Evolutionary conservation across 164 flowering plant genomes (phyloP).

Genomic region (Echeveria elegans): DNA sequence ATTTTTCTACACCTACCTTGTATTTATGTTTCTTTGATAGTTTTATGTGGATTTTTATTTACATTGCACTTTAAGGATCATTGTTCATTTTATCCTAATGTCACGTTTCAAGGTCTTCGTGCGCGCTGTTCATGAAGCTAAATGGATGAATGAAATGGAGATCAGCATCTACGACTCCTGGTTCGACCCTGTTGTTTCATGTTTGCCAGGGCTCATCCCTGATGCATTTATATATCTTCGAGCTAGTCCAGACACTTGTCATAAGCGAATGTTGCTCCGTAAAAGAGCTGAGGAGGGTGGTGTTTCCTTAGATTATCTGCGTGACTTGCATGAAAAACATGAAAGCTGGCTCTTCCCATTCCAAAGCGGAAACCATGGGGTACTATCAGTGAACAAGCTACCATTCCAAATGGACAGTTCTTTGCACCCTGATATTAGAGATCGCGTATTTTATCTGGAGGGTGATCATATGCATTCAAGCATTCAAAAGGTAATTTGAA

Average conservation of each 20-base stretch:
- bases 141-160: slow-evolving; percentile 99
- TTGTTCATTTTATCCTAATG: background rate
- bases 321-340: slow-evolving; percentile 85
- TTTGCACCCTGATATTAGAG: slow-evolving; percentile 75
- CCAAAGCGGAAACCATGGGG: slow-evolving; percentile 67
- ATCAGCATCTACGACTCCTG: slow-evolving; percentile 96
- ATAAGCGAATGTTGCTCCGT: slow-evolving; percentile 70
- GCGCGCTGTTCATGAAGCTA: slow-evolving; percentile 96
- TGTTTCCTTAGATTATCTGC: slow-evolving; percentile 70
- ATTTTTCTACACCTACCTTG: no score
- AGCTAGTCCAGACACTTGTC: slow-evolving; percentile 97
- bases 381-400: slow-evolving; percentile 57
- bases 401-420: slow-evolving; percentile 43
- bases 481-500: slow-evolving; percentile 62
- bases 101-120: slow-evolving; percentile 59
- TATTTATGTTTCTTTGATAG: no score
- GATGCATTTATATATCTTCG: slow-evolving; percentile 93
- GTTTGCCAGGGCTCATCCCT: slow-evolving; percentile 86
- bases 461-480: slow-evolving; percentile 94
- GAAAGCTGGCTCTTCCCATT: slow-evolving; percentile 92
- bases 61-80: background rate
- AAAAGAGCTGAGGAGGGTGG: slow-evolving; percentile 90
- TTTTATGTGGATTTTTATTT: no score
- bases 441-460: slow-evolving; percentile 77
- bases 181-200: slow-evolving; percentile 95